A percentile compares a stretch with the other conserved stretches of the same genome.
These are phyloP conservation scores for Citrus australasica DNA, from an alignment of 345 rosid genomes.

Conservation along the genomic window DNA sequence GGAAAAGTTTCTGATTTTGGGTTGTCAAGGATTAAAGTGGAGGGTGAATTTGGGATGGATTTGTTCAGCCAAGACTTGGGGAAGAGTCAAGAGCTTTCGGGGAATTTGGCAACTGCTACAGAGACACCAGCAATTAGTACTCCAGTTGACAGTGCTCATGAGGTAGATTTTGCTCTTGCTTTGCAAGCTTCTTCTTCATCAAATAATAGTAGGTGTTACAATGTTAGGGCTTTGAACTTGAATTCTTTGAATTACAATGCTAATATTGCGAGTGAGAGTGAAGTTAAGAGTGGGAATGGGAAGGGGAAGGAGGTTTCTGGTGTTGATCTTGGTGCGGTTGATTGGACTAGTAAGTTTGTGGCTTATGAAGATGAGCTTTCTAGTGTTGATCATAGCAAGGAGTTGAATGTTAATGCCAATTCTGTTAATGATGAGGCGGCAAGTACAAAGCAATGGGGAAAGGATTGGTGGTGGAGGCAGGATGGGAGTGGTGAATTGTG, in stretches of 20 bases:
- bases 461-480: constrained; percentile 99
- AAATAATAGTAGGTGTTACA: constrained; percentile 58
- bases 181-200: constrained; percentile 94
- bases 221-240: constrained; percentile 54
- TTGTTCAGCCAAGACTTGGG: constrained; percentile 84
- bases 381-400: constrained; percentile 49
- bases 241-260: constrained; percentile 44
- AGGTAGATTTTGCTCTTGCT: constrained; percentile 94
- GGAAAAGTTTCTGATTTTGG: constrained; percentile 97
- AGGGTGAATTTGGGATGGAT: constrained; percentile 75
- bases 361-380: constrained; percentile 52
- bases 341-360: constrained; percentile 55
- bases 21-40: constrained; percentile 80
- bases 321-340: constrained; percentile 47
- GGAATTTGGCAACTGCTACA: constrained; percentile 47
- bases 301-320: constrained; percentile 77
- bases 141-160: constrained; percentile 45
- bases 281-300: constrained; percentile 31
- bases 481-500: constrained; percentile 90
- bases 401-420: constrained; percentile 45
- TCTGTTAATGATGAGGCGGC: constrained; percentile 40
- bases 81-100: constrained; percentile 68
- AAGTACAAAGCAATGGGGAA: constrained; percentile 79
- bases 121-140: constrained; percentile 55
- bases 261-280: constrained; percentile 40